Conservation (phyloP, 768 basidiomycete species). For the Gloeostereum incarnatum region DNA sequence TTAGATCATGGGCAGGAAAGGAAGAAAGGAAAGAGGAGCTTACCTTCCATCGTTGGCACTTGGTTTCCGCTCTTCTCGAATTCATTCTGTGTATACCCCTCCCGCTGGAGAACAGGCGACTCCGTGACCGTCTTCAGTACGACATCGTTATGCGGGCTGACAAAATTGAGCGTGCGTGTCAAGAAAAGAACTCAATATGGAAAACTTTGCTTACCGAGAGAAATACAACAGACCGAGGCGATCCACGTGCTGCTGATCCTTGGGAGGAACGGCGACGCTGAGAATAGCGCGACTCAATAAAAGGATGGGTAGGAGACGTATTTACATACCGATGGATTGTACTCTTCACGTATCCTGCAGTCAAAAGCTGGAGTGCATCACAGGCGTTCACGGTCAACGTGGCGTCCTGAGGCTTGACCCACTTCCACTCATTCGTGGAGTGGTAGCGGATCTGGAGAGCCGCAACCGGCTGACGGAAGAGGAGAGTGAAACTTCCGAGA, state of each 20-base stretch:
- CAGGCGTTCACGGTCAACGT: slow-evolving; percentile 38
- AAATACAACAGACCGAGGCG: slow-evolving; percentile 44
- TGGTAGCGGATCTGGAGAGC: slow-evolving; percentile 41
- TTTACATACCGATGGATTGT: slow-evolving; percentile 25
- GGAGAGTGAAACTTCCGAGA: slow-evolving; percentile 40
- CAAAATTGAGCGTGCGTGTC: background rate
- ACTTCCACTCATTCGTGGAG: slow-evolving; percentile 39
- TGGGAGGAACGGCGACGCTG: slow-evolving; percentile 35
- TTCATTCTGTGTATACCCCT: slow-evolving; percentile 32
- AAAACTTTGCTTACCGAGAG: slow-evolving; percentile 20
- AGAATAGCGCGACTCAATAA: background rate
- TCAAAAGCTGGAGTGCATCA: slow-evolving; percentile 33
- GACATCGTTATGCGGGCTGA: slow-evolving; percentile 35
- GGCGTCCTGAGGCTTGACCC: slow-evolving; percentile 39
- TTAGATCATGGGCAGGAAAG: slow-evolving; percentile 30
- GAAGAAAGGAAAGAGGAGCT: slow-evolving; percentile 4
- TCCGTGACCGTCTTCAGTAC: slow-evolving; percentile 28
- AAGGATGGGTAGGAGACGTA: background rate
- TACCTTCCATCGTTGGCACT: slow-evolving; percentile 37
- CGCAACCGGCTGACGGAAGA: slow-evolving; percentile 46
- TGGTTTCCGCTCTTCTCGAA: slow-evolving; percentile 31
- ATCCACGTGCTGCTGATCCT: slow-evolving; percentile 41
- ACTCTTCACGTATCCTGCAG: slow-evolving; percentile 34
- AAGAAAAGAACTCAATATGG: too few relatives aligned
- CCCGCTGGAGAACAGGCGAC: slow-evolving; percentile 32